phyloP scores from a whole-genome alignment of 768 basidiomycete species.

The Rhodotorula paludigena region DNA sequence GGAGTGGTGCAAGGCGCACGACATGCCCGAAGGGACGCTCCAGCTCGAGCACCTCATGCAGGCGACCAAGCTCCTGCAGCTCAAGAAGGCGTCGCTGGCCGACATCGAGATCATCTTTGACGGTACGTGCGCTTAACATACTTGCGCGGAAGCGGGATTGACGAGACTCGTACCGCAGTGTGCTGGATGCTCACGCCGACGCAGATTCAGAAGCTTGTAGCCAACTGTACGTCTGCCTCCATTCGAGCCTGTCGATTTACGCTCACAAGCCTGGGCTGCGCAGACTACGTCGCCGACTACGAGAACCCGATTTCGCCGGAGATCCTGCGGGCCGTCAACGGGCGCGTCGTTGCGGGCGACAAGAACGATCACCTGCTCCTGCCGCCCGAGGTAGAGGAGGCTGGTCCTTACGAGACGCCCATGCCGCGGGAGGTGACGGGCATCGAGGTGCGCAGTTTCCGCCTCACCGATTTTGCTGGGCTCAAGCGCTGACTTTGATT shows the following conservation, averaged over 20 bases:
- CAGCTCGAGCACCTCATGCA: constrained; percentile 99
- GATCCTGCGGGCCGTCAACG: constrained; percentile 92
- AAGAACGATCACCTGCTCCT: constrained; percentile 94
- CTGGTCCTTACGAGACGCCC: constrained; percentile 88
- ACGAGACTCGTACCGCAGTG: constrained; percentile 47
- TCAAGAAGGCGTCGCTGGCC: constrained; percentile 92
- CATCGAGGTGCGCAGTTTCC: constrained; percentile 56
- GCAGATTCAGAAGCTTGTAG: constrained; percentile 99
- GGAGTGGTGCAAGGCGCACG: constrained; percentile 99
- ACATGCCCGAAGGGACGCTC: constrained; percentile 96
- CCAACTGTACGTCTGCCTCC: constrained; percentile 44
- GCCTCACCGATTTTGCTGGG: too few species aligned
- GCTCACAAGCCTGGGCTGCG: not conserved
- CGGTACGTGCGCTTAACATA: not conserved
- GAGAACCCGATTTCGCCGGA: constrained; percentile 98
- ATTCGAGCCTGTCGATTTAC: not conserved
- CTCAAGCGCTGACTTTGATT: too few species aligned
- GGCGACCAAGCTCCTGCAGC: constrained; percentile 92
- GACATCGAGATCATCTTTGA: constrained; percentile 99
- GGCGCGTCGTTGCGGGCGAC: constrained; percentile 91
- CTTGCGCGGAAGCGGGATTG: too few species aligned
- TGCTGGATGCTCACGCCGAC: constrained; percentile 99
- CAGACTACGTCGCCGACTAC: constrained; percentile 91
- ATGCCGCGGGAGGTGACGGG: constrained; percentile 90
- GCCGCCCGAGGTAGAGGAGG: constrained; percentile 90